Evolutionary conservation across 371 early-diverging fungal genomes (phyloP).

Genomic region (Zopfochytrium polystomum): DNA sequence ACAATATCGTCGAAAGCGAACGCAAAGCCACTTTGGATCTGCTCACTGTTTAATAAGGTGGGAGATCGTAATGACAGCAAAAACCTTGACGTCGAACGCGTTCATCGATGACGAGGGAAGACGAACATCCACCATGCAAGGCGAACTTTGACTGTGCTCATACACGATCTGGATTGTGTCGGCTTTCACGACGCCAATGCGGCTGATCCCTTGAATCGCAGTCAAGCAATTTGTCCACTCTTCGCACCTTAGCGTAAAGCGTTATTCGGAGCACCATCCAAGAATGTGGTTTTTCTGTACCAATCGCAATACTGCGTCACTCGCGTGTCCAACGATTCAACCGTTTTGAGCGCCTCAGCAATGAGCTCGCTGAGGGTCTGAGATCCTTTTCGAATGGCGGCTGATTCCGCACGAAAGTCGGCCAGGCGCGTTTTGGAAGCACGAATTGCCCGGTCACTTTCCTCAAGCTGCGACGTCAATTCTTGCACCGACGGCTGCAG

Average conservation of each 20-base stretch:
- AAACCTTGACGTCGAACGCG: too few relatives aligned
- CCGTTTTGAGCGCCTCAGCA: conserved; percentile 16
- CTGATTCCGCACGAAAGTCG: neutral
- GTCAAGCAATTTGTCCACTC: conserved; percentile 24
- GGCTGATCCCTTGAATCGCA: conserved; percentile 22
- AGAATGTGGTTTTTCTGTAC: conserved; percentile 11
- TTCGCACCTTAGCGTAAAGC: conserved; percentile 25
- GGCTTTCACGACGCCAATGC: conserved; percentile 16
- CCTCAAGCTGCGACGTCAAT: neutral
- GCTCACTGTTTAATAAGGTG: too few relatives aligned
- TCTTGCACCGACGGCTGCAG: neutral
- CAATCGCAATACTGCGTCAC: conserved; percentile 32
- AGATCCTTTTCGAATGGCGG: conserved; percentile 2
- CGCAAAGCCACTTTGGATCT: too few relatives aligned
- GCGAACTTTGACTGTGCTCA: too few relatives aligned
- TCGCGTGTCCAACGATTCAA: conserved; percentile 27
- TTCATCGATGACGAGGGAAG: too few relatives aligned
- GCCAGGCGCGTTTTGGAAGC: neutral
- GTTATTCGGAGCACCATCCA: neutral
- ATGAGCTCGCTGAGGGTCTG: too few relatives aligned
- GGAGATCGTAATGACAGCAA: too few relatives aligned
- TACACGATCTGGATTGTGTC: conserved; percentile 25
- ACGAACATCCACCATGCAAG: too few relatives aligned
- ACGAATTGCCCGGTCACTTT: neutral
- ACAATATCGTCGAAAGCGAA: too few relatives aligned